A percentile compares a stretch with the other conserved stretches of the same genome.
phyloP scores from a whole-genome alignment of 2,329 filamentous ascomycete species.

The Aspergillus sergii region DNA sequence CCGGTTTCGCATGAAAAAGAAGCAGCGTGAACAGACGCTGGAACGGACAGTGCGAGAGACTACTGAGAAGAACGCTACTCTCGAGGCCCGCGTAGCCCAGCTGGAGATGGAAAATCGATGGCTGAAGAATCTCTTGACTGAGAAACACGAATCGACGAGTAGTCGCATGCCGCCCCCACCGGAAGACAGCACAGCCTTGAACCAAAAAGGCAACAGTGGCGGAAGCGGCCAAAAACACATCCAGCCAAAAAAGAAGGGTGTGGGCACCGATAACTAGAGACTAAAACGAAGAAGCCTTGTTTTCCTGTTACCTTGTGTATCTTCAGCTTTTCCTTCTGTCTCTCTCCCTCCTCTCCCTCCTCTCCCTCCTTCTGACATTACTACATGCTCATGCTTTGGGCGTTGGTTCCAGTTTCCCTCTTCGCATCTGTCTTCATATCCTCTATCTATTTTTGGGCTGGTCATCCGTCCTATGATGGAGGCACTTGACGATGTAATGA shows the following conservation, averaged over 20 bases:
- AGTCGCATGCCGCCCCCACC: slow-evolving; percentile 29
- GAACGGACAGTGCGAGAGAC: slow-evolving; percentile 82
- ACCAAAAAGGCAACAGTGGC: slow-evolving; percentile 24
- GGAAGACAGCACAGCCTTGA: slow-evolving; percentile 14
- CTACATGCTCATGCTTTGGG: not conserved
- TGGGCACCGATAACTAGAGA: slow-evolving; percentile 35
- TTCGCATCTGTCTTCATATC: slow-evolving; percentile 15
- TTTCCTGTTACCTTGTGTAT: slow-evolving; percentile 1
- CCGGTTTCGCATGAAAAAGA: slow-evolving; percentile 95
- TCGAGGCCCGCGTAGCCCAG: slow-evolving; percentile 74
- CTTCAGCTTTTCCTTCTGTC: slow-evolving; percentile 13
- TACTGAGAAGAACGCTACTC: slow-evolving; percentile 72
- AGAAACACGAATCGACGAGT: slow-evolving; percentile 65
- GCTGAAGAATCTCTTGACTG: slow-evolving; percentile 77
- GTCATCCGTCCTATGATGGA: slow-evolving; percentile 14
- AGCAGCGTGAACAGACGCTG: slow-evolving; percentile 85
- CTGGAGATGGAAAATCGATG: slow-evolving; percentile 84
- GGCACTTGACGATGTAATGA: slow-evolving; percentile 38
- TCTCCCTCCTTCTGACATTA: slow-evolving; percentile 6
- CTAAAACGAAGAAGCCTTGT: slow-evolving; percentile 11
- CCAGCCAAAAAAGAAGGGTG: slow-evolving; percentile 43
- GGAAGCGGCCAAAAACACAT: slow-evolving; percentile 36
- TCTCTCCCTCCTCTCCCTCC: slow-evolving; percentile 13
- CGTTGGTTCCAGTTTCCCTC: slow-evolving; percentile 13
- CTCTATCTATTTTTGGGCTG: slow-evolving; percentile 9